A percentile compares a stretch with the other conserved stretches of the same genome.
These are phyloP conservation scores for Tetrahymena malaccensis DNA, from an alignment of 73 alveolate species.

Conservation along the genomic window DNA sequence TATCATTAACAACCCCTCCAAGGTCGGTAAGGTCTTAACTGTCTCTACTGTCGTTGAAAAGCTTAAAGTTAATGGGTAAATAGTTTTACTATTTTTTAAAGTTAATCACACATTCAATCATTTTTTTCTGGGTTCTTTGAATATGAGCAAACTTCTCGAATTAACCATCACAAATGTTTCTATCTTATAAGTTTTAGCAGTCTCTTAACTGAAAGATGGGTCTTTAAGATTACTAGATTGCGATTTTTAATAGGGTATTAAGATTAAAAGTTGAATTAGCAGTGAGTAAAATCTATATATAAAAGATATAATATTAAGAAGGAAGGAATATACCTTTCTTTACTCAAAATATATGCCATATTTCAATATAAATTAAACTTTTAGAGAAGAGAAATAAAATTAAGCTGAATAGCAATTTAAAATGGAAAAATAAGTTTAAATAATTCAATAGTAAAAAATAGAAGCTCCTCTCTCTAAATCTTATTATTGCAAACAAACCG, in stretches of 20 bases:
- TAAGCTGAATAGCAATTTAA: not conserved
- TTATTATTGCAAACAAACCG: not conserved
- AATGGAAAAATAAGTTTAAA: not conserved
- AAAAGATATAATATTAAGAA: not conserved
- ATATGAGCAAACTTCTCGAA: not conserved
- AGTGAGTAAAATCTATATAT: not conserved
- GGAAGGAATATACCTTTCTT: not conserved
- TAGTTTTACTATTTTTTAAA: not conserved
- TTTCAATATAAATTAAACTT: too few species aligned
- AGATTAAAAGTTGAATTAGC: not conserved
- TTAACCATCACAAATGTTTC: not conserved
- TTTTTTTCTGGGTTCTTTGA: not conserved
- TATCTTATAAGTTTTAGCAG: not conserved
- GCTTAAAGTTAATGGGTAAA: constrained; percentile 41
- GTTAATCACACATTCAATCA: not conserved
- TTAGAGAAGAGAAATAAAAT: not conserved
- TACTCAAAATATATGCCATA: not conserved
- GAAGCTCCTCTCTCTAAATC: not conserved
- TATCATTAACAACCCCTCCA: constrained; percentile 13
- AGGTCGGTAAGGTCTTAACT: constrained; percentile 33
- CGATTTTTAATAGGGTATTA: not conserved
- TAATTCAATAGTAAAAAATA: not conserved
- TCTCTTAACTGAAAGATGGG: not conserved
- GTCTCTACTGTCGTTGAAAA: constrained; percentile 29
- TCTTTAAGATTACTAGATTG: too few species aligned